Evolutionary conservation across 768 basidiomycete genomes (phyloP), one percentile per base, ranked within the genome.

Genomic region (Hirschioporus abietinus): DNA sequence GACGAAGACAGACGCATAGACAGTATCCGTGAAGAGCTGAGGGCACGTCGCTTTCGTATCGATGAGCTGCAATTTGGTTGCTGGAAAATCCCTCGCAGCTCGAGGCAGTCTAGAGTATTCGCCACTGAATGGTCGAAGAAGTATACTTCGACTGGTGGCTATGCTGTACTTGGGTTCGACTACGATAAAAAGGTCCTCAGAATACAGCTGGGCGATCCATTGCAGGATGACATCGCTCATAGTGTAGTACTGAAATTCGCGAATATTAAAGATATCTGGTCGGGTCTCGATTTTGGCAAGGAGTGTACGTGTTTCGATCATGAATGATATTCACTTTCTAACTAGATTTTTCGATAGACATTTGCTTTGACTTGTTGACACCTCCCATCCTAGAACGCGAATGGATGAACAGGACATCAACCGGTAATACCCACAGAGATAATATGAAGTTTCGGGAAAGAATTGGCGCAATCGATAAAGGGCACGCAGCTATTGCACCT

Each of bases 71-170:
- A 93, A 74, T 87, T 92, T 68, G 91, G 92, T 25, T 69, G 83
- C 35, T 84, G 60, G 60, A 84, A 23, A 65, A 67, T 6, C 65
- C 20, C 70, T 17, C 60, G 67, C 61, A 66, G 66, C 35, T 66
- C 52, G 65, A 69, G 66, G 23, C 67, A 52, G 72, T 58, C 24
- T 59, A 35, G 58, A 26, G 60, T 65, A 1, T 93, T 90, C 73
- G 92, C 90, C 0, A 77, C 87, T 4, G 92, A 93, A 75, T 91
- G 86, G 83, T 84, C 89, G 65, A 76, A 80, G 57, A 77, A 84
- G 58, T 87, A 84, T 67, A 73, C 76, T 57, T 68, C 71, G 8
- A 68, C 79, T 58, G 69, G 70, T 12, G n/a, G n/a, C n/a, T 81
- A 84, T 36, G 79, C 81, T 35, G 89, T 83, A 73, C 73, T 92